Percentiles rank a stretch among this genome's conserved stretches.
These are phyloP conservation scores for Paramyrothecium sp. DNA, from an alignment of 2,329 filamentous ascomycete species.

Conservation along the genomic window DNA sequence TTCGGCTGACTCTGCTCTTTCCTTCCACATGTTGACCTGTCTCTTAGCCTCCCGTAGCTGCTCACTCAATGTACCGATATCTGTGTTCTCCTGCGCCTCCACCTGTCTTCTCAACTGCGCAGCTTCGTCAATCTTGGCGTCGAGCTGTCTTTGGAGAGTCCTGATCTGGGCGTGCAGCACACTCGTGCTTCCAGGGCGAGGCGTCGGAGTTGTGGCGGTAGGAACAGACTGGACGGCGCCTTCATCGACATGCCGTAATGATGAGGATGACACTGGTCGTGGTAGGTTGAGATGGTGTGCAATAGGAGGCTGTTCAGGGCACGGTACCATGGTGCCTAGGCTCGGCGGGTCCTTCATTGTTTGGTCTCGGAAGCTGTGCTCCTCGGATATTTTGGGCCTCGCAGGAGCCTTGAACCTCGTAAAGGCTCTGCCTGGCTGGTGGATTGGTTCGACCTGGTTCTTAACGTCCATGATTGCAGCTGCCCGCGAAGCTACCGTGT, in stretches of 20 bases:
- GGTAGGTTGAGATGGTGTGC: constrained; percentile 34
- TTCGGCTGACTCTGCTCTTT: constrained; percentile 56
- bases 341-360: constrained; percentile 20
- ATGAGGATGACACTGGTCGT: constrained; percentile 30
- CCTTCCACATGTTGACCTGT: constrained; percentile 46
- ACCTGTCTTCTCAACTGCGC: constrained; percentile 43
- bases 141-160: constrained; percentile 46
- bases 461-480: constrained; percentile 11
- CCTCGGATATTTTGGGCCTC: constrained; percentile 9
- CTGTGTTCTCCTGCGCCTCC: constrained; percentile 39
- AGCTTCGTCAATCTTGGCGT: constrained; percentile 43
- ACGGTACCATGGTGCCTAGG: constrained; percentile 36
- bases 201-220: constrained; percentile 9
- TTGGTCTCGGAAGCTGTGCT: constrained; percentile 1
- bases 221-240: constrained; percentile 3
- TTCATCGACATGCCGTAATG: constrained; percentile 8
- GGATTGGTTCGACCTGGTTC: constrained; percentile 10
- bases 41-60: constrained; percentile 39
- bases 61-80: constrained; percentile 45
- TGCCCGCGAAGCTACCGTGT: constrained; percentile 14
- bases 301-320: constrained; percentile 34
- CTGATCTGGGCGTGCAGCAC: constrained; percentile 48
- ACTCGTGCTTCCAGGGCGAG: constrained; percentile 25
- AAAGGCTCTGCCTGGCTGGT: no score
- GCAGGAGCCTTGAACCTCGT: no score